These are phyloP conservation scores for Hyaloscypha bicolor DNA, from an alignment of 495 filamentous ascomycete genomes.

Conservation along the genomic window DNA sequence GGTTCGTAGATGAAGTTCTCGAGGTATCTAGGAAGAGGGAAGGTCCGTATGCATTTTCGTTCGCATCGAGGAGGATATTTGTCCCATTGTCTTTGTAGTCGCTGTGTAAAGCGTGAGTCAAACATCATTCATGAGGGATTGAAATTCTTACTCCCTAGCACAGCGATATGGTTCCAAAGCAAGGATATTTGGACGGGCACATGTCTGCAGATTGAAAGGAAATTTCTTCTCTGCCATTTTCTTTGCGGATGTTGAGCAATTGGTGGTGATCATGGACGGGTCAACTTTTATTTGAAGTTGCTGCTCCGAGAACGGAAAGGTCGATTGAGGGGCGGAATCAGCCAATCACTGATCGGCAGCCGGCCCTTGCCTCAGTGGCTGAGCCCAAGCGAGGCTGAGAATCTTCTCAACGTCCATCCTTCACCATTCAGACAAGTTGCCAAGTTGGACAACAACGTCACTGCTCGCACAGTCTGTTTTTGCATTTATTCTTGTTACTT, in stretches of 20 bases:
- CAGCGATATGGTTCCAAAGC: constrained; percentile 82
- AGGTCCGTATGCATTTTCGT: constrained; percentile 95
- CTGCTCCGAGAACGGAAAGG: constrained; percentile 2
- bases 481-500: background rate
- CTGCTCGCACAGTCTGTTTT: background rate
- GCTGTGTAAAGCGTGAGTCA: constrained; percentile 49
- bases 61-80: constrained; percentile 95
- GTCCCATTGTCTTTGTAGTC: constrained; percentile 99
- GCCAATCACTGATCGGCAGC: background rate
- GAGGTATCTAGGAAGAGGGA: constrained; percentile 45
- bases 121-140: constrained; percentile 17
- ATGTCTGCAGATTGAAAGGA: constrained; percentile 75
- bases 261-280: background rate
- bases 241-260: constrained; percentile 1
- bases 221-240: constrained; percentile 35
- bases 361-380: background rate
- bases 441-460: background rate
- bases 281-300: constrained; percentile 5
- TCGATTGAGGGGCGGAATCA: background rate
- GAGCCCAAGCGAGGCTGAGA: background rate
- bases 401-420: background rate
- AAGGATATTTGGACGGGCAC: constrained; percentile 82
- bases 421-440: background rate
- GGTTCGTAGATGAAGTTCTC: background rate
- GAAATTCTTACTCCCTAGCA: constrained; percentile 70